Evolutionary conservation across 495 filamentous ascomycete genomes (phyloP), one percentile per base, ranked within the genome.

Genomic region (Friedmanniomyces simplex): DNA sequence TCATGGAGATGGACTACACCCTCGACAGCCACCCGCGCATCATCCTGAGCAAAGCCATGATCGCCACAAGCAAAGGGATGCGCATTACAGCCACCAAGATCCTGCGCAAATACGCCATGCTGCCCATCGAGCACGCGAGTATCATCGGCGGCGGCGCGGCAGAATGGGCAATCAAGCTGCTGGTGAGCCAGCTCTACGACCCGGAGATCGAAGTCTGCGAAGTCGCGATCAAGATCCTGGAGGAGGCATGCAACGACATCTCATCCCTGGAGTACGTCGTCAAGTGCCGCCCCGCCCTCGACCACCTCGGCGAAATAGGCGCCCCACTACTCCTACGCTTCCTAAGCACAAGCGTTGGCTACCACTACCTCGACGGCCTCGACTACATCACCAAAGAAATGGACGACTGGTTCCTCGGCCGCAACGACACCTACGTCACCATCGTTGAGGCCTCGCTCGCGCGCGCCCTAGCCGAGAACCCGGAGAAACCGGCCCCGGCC

Each of bases 341-440:
- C 67, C 69, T 98, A 52, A 96, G 90, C 2, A 96, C 94, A 0
- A 94, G 88, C 0, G 87, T 96, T 32, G 93, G 93, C 5, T 98
- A 98, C 62, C 91, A 97, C 71, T 98, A 98, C 70, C 75, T 98
- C 3, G 89, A 98, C 69, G 93, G 89, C 8, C 77, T 98, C 18
- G 93, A 98, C 70, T 98, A 98, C 63, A 98, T 98, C 67, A 93
- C 89, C 41, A 89, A 93, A 63, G 94, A 97, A 67, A 98, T 98
- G 93, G 93, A 98, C 66, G 93, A 97, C 69, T 98, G 93, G 93
- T 98, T 96, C 67, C 80, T 88, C 36, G 93, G 94, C 34, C 83
- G 93, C 28, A 98, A 98, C 66, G 91, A 97, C 69, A 83, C 81
- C 41, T 98, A 98, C 69, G 93, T 98, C 49, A 78, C 83, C 24